Base-by-base conservation (phyloP, 2,329 filamentous ascomycete genomes). In the Colletotrichum graminicola region DNA sequence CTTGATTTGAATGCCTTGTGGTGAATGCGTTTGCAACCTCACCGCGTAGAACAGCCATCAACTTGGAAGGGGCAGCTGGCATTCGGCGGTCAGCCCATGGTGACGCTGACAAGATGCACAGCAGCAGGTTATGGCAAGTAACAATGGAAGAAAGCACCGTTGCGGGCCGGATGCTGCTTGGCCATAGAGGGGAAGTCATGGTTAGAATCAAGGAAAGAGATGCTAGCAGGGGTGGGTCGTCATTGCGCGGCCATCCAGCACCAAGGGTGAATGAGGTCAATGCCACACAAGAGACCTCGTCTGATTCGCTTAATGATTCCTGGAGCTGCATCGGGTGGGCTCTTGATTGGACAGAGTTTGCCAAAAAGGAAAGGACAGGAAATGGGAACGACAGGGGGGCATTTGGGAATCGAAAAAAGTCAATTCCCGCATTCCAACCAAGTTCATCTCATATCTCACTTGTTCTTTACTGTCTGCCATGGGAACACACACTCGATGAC, bases 261-360 rank as follows among this genome's bases (percentile, higher is more conserved):
- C n/a, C 39, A 14, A 43, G 16, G 65, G 47, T 51, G 16, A 32
- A 62, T 67, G 67, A 71, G 64, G 67, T 71, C 63, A 71, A 71
- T 51, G 11, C 7, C 45, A 49, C 45, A 56, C 36, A 29, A 32
- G 3, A 34, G 23, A 29, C 5, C 26, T 36, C 34, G 49, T 62
- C 26, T 61, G 63, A 71, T 71, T 71, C 47, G 67, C 21, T 43
- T 8, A 62, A 52, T 52, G 47, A 7, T 16, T 23, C 49, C 36
- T 5, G 34, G n/a, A 47, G 34, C 18, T 26, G 11, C 21, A 57
- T 41, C 47, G 21, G n/a, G 45, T n/a, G n/a, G 36, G 23, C 36
- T 21, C 36, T 36, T 67, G 56, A 71, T 71, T 71, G 67, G 67
- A 26, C 51, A 23, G 23, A 3, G 10, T 29, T 56, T 16, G 56